Percentiles rank a stretch among this genome's conserved stretches.
Evolutionary conservation across 768 basidiomycete genomes (phyloP).

Genomic region (Chiua virens): DNA sequence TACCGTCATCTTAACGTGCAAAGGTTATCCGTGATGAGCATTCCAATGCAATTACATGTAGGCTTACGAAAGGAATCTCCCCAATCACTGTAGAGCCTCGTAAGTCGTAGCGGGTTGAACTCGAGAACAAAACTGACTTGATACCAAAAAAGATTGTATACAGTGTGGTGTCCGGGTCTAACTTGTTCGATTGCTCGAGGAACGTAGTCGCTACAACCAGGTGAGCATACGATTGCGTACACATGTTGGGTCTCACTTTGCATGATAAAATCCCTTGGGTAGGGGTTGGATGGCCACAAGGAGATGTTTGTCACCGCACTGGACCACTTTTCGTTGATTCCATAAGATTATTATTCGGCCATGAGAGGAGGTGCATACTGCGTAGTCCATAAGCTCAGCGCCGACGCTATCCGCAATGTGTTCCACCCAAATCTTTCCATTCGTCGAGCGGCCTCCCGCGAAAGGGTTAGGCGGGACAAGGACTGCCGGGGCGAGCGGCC

Average conservation of each 20-base stretch:
- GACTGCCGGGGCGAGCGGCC: slow-evolving; percentile 40
- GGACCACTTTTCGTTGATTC: slow-evolving; percentile 24
- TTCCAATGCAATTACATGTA: not conserved
- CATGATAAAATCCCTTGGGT: slow-evolving; percentile 46
- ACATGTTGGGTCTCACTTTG: slow-evolving; percentile 36
- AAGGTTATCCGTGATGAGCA: not conserved
- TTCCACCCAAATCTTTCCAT: slow-evolving; percentile 53
- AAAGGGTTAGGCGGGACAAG: slow-evolving; percentile 42
- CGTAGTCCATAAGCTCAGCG: slow-evolving; percentile 49
- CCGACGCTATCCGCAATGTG: slow-evolving; percentile 39
- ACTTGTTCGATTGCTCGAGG: slow-evolving; percentile 41
- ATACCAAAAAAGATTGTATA: slow-evolving; percentile 57
- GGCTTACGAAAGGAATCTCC: slow-evolving; percentile 41
- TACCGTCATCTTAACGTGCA: slow-evolving; percentile 39
- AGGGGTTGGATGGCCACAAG: slow-evolving; percentile 52
- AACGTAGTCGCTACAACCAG: slow-evolving; percentile 40
- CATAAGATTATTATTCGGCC: not conserved
- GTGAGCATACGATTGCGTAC: not conserved
- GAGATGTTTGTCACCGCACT: slow-evolving; percentile 48
- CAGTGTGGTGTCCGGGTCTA: slow-evolving; percentile 48
- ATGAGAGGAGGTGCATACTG: slow-evolving; percentile 37
- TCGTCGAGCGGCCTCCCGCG: slow-evolving; percentile 51
- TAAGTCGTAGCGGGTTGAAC: slow-evolving; percentile 1
- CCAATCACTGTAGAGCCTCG: slow-evolving; percentile 37
- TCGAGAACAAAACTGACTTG: slow-evolving; percentile 36